phyloP scores from a whole-genome alignment of 768 basidiomycete species.

The Thelephora ganbajun region DNA sequence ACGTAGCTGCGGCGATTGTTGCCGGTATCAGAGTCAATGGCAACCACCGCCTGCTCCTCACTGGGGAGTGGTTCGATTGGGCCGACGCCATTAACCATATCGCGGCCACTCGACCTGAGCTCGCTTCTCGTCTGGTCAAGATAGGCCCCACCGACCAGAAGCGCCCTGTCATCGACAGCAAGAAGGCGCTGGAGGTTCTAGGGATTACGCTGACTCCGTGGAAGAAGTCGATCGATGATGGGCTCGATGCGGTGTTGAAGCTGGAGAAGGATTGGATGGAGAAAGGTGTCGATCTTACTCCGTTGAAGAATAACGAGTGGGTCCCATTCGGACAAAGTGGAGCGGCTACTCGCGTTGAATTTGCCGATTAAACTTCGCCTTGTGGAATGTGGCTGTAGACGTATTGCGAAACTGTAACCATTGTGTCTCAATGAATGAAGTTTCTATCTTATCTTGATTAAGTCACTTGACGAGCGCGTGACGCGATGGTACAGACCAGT shows the following conservation, averaged over 20 bases:
- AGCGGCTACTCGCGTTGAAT: too few relatives aligned
- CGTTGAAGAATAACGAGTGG: too few relatives aligned
- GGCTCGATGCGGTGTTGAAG: constrained; percentile 7
- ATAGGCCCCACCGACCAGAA: not conserved
- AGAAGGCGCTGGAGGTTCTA: constrained; percentile 7
- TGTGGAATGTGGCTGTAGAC: too few relatives aligned
- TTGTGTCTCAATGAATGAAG: too few relatives aligned
- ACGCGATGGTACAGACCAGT: too few relatives aligned
- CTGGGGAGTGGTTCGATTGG: constrained; percentile 1
- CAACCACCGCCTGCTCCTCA: constrained; percentile 6
- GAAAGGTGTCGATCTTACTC: constrained; percentile 3
- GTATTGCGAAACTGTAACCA: too few relatives aligned
- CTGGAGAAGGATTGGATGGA: constrained; percentile 6
- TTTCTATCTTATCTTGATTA: too few relatives aligned
- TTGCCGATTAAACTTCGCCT: too few relatives aligned
- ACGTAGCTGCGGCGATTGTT: constrained; percentile 13
- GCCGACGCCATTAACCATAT: constrained; percentile 4
- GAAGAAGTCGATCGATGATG: constrained; percentile 8
- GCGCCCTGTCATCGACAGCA: constrained; percentile 5
- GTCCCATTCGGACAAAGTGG: too few relatives aligned
- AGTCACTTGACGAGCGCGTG: too few relatives aligned
- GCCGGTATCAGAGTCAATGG: not conserved
- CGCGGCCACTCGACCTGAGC: constrained; percentile 5
- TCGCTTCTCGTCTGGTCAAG: constrained; percentile 2
- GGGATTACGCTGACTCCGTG: constrained; percentile 7